Conservation (phyloP, 2,329 filamentous ascomycete genomes). For the Emergomyces africanus region DNA sequence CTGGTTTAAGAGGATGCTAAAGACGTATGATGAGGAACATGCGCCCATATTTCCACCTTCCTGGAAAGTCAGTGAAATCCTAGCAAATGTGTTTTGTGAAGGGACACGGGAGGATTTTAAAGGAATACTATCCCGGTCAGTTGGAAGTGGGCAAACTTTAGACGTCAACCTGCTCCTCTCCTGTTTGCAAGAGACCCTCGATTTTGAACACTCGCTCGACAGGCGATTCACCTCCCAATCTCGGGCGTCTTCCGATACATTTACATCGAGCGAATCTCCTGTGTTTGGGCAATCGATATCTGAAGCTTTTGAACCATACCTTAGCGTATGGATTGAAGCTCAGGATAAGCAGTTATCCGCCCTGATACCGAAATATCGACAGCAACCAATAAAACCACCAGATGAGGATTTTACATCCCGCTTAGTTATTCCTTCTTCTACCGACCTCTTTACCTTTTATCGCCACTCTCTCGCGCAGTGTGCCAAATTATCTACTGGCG, state of each 20-base stretch:
- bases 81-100: slow-evolving; percentile 89
- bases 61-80: slow-evolving; percentile 82
- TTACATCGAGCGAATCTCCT: slow-evolving; percentile 63
- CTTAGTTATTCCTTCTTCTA: slow-evolving; percentile 82
- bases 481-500: slow-evolving; percentile 88
- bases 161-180: slow-evolving; percentile 82
- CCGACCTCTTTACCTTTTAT: slow-evolving; percentile 96
- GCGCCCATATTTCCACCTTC: slow-evolving; percentile 70
- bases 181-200: slow-evolving; percentile 87
- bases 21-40: slow-evolving; percentile 91
- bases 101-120: slow-evolving; percentile 93
- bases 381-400: slow-evolving; percentile 61
- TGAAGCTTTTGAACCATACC: slow-evolving; percentile 91
- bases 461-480: slow-evolving; percentile 86
- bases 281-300: slow-evolving; percentile 86
- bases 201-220: slow-evolving; percentile 91
- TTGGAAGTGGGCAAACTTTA: slow-evolving; percentile 65
- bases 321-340: slow-evolving; percentile 93
- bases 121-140: slow-evolving; percentile 76
- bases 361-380: slow-evolving; percentile 79
- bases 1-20: slow-evolving; percentile 93
- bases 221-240: slow-evolving; percentile 60
- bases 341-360: slow-evolving; percentile 77
- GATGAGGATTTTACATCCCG: slow-evolving; percentile 91
- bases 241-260: slow-evolving; percentile 75